Evolutionary conservation across 176 grass and related monocot species (phyloP).

Genomic region (Urochloa ruziziensis): DNA sequence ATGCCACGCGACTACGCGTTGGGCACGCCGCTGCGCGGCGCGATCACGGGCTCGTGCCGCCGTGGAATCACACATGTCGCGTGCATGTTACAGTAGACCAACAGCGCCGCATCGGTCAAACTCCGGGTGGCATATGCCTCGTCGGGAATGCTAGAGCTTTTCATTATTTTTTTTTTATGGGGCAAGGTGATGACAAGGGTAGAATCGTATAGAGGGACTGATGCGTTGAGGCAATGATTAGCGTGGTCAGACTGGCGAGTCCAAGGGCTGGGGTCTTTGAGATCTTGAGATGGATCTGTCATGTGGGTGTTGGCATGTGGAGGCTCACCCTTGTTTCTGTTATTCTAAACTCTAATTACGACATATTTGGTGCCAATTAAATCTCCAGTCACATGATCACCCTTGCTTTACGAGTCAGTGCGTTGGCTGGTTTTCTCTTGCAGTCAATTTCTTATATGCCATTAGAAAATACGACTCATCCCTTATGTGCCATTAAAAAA

Average conservation of each 20-base stretch:
- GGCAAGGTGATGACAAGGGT: not conserved
- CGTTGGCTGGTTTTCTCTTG: no score
- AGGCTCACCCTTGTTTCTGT: not conserved
- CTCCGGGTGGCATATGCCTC: no score
- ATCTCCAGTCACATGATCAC: no score
- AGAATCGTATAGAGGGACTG: not conserved
- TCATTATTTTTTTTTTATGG: not conserved
- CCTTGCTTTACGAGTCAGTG: no score
- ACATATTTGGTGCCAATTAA: not conserved
- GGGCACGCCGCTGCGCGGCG: not conserved
- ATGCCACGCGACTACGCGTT: not conserved
- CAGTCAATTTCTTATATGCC: no score
- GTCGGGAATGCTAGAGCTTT: not conserved
- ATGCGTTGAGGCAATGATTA: not conserved
- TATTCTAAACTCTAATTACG: not conserved
- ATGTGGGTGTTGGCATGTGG: constrained; percentile 8
- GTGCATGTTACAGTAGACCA: not conserved
- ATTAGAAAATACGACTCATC: no score
- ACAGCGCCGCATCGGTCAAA: not conserved
- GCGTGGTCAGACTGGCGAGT: constrained; percentile 4
- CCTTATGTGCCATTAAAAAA: no score
- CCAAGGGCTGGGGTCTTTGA: not conserved
- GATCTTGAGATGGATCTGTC: not conserved
- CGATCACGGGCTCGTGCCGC: not conserved
- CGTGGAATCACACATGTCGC: not conserved